Conservation (phyloP, 768 basidiomycete species). For the Mycena vitilis region DNA sequence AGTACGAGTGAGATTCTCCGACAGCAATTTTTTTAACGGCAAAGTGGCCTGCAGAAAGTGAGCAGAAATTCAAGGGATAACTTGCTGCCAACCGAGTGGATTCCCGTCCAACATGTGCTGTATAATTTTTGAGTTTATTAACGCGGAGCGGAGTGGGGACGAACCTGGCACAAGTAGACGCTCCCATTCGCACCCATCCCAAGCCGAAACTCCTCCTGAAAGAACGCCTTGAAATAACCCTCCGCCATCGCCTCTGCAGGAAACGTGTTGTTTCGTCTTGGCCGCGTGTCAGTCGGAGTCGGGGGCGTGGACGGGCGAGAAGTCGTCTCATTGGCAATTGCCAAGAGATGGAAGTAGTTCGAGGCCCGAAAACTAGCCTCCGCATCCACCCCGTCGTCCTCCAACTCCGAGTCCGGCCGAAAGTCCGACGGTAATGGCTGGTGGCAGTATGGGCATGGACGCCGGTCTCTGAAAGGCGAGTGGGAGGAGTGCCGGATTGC, state of each 20-base stretch:
- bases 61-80: conserved; percentile 11
- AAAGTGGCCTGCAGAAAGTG: conserved; percentile 69
- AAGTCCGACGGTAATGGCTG: conserved; percentile 65
- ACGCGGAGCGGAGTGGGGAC: conserved; percentile 31
- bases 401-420: conserved; percentile 42
- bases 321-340: conserved; percentile 74
- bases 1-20: conserved; percentile 88
- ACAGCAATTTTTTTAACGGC: conserved; percentile 98
- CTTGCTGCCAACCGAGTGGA: conserved; percentile 67
- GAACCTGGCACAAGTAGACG: conserved; percentile 88
- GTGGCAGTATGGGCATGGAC: conserved; percentile 81
- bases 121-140: neutral
- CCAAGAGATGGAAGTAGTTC: conserved; percentile 86
- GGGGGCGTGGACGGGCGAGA: conserved; percentile 67
- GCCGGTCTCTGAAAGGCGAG: conserved; percentile 37
- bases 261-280: conserved; percentile 55
- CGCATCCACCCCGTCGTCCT: conserved; percentile 46
- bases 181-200: conserved; percentile 97
- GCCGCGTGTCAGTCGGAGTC: conserved; percentile 37
- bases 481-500: conserved; percentile 63
- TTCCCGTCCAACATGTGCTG: conserved; percentile 92
- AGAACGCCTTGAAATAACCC: conserved; percentile 94
- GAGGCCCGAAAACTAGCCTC: conserved; percentile 67
- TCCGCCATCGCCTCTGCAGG: conserved; percentile 84
- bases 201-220: conserved; percentile 87